phyloP scores from a whole-genome alignment of 2,329 filamentous ascomycete species.

The Cercospora zeae-maydis region DNA sequence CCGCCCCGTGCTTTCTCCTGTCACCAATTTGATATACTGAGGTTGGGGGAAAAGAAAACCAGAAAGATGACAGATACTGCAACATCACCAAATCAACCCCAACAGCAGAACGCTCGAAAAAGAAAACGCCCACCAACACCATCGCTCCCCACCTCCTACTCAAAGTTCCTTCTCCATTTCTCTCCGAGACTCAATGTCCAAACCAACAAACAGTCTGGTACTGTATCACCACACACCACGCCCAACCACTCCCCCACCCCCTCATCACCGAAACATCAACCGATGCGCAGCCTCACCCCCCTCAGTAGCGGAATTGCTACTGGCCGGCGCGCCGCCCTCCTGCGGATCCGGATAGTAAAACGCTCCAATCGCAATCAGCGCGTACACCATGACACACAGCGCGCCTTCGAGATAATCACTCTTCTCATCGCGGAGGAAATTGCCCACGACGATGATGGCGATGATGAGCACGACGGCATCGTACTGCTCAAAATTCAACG shows the following conservation, averaged over 20 bases:
- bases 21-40: too few relatives aligned
- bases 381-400: conserved; percentile 68
- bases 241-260: neutral
- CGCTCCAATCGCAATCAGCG: conserved; percentile 59
- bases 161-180: too few relatives aligned
- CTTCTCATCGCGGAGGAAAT: conserved; percentile 83
- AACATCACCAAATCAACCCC: too few relatives aligned
- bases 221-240: too few relatives aligned
- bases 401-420: conserved; percentile 86
- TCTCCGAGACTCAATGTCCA: too few relatives aligned
- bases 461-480: conserved; percentile 78
- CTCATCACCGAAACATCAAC: conserved; percentile 10
- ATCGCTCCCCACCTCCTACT: conserved; percentile 2
- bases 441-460: conserved; percentile 64
- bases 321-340: neutral
- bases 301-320: neutral
- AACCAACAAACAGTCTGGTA: too few relatives aligned
- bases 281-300: conserved; percentile 6
- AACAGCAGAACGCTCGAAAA: too few relatives aligned
- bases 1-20: too few relatives aligned
- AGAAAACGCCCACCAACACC: conserved; percentile 11
- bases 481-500: conserved; percentile 82
- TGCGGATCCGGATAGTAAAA: conserved; percentile 55
- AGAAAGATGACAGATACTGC: too few relatives aligned
- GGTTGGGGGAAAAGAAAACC: neutral